phyloP scores from a whole-genome alignment of 225 moss, liverwort and hornwort genomes.

The Bryum argenteum region DNA sequence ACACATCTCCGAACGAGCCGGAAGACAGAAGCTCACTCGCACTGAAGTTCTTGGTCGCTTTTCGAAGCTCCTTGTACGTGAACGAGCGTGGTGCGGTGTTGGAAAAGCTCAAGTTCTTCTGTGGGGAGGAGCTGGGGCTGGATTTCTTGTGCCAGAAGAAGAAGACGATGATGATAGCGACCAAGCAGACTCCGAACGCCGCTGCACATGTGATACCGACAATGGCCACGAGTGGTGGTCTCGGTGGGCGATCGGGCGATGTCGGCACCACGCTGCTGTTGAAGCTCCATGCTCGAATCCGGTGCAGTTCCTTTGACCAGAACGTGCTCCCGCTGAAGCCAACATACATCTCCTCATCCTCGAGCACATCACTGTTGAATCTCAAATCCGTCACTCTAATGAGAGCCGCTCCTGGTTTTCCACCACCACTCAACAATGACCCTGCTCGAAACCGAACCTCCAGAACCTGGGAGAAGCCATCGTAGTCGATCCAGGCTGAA shows the following conservation, averaged over 20 bases:
- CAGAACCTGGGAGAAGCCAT: slow-evolving; percentile 12
- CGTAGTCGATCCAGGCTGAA: slow-evolving; percentile 38
- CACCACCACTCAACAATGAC: slow-evolving; percentile 6
- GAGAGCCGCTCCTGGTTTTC: slow-evolving; percentile 11
- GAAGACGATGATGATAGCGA: not conserved
- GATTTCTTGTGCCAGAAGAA: not conserved
- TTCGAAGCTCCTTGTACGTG: slow-evolving; percentile 48
- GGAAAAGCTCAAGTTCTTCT: not conserved
- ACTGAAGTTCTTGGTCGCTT: slow-evolving; percentile 49
- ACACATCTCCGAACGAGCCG: slow-evolving; percentile 61
- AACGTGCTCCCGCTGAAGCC: slow-evolving; percentile 40
- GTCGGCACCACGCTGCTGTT: slow-evolving; percentile 28
- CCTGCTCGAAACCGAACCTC: slow-evolving; percentile 38
- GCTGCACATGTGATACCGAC: slow-evolving; percentile 1
- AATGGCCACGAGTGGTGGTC: not conserved
- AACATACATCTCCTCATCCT: slow-evolving; percentile 36
- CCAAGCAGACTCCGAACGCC: not conserved
- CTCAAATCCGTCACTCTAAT: slow-evolving; percentile 20
- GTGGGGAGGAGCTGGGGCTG: not conserved
- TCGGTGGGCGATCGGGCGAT: not conserved
- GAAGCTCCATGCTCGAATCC: slow-evolving; percentile 35
- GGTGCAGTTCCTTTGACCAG: slow-evolving; percentile 27
- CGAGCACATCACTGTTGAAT: not conserved
- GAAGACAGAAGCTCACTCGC: slow-evolving; percentile 32
- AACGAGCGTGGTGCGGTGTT: slow-evolving; percentile 36